Evolutionary conservation across 352 stramenopile species (phyloP).

Genomic region (Albugo laibachii): DNA sequence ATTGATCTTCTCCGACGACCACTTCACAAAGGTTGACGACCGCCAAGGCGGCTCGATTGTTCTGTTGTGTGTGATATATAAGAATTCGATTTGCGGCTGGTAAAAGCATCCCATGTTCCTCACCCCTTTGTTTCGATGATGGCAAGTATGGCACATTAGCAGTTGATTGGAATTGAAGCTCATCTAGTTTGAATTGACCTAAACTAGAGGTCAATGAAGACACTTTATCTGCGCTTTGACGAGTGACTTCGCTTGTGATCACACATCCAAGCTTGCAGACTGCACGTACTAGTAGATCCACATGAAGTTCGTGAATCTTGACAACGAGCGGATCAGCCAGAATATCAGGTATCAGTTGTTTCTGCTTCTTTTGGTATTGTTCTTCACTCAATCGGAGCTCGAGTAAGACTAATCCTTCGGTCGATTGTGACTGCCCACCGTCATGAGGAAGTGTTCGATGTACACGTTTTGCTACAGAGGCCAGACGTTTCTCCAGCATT

Average conservation of each 20-base stretch:
- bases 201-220: too few relatives aligned
- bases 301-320: slow-evolving; percentile 87
- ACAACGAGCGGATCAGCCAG: slow-evolving; percentile 60
- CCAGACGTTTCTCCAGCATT: slow-evolving; percentile 6
- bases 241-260: slow-evolving; percentile 30
- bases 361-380: slow-evolving; percentile 52
- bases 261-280: slow-evolving; percentile 85
- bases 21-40: too few relatives aligned
- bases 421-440: slow-evolving; percentile 20
- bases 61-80: slow-evolving; percentile 53
- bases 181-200: slow-evolving; percentile 31
- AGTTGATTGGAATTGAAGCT: slow-evolving; percentile 59
- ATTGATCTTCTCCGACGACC: too few relatives aligned
- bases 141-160: slow-evolving; percentile 40
- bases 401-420: slow-evolving; percentile 10
- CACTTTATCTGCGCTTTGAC: slow-evolving; percentile 11
- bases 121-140: too few relatives aligned
- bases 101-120: not conserved
- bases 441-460: slow-evolving; percentile 9
- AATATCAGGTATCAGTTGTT: slow-evolving; percentile 49
- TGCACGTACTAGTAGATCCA: slow-evolving; percentile 75
- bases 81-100: slow-evolving; percentile 4
- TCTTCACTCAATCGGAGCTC: slow-evolving; percentile 48
- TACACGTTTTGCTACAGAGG: slow-evolving; percentile 2
- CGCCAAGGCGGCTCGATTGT: slow-evolving; percentile 17